phyloP scores from a whole-genome alignment of 352 stramenopile species.

The Globisporangium abappressorium region DNA sequence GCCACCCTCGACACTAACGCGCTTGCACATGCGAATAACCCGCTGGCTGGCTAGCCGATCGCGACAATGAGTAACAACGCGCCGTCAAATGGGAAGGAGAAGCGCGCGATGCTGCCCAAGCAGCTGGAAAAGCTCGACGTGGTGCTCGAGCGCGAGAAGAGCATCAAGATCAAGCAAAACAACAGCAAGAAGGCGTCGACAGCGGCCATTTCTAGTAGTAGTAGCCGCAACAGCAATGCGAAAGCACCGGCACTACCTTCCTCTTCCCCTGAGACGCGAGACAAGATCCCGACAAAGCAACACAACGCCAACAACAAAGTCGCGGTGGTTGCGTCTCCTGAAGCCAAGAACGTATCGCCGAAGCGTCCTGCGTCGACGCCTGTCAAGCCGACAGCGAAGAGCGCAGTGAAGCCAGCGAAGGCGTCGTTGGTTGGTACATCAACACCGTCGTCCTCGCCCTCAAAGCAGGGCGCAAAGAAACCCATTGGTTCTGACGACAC shows the following conservation, averaged over 20 bases:
- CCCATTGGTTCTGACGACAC: background rate
- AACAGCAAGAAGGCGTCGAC: conserved; percentile 2
- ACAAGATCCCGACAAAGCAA: conserved; percentile 16
- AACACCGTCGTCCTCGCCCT: background rate
- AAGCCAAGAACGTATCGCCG: background rate
- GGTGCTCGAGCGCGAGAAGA: conserved; percentile 28
- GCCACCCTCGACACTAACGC: background rate
- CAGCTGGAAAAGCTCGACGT: conserved; percentile 25
- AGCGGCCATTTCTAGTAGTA: background rate
- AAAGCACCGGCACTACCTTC: background rate
- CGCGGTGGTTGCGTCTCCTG: background rate
- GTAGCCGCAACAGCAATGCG: background rate
- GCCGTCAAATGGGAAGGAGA: background rate
- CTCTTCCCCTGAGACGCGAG: background rate
- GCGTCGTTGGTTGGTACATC: background rate
- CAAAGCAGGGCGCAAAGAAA: background rate
- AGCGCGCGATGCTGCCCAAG: conserved; percentile 16
- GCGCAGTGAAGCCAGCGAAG: background rate
- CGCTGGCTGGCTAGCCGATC: background rate
- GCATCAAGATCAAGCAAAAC: background rate
- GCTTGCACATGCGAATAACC: background rate
- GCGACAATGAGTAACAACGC: background rate
- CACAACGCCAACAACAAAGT: conserved; percentile 2
- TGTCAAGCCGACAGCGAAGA: conserved; percentile 3
- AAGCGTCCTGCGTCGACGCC: conserved; percentile 11